Evolutionary conservation across 164 flowering plant species (phyloP).

Genomic region (Protea cynaroides): DNA sequence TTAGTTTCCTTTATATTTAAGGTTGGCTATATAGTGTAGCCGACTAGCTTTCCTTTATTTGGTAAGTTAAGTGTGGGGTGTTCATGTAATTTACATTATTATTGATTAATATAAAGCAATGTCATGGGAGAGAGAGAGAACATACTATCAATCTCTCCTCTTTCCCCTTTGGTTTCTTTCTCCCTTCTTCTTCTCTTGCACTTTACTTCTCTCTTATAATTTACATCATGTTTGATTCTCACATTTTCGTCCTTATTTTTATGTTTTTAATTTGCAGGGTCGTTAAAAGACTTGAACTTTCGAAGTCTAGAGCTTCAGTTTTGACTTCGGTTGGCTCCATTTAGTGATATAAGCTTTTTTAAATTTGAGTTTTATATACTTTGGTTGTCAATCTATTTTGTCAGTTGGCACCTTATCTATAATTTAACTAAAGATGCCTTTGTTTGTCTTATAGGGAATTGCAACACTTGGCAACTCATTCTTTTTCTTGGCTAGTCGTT

Average conservation of each 20-base stretch:
- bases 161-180: too few relatives aligned
- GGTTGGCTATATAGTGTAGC: too few relatives aligned
- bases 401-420: neutral
- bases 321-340: conserved; percentile 77
- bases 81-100: too few relatives aligned
- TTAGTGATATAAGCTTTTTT: neutral
- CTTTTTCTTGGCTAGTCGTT: conserved; percentile 89
- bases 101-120: too few relatives aligned
- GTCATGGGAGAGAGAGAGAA: too few relatives aligned
- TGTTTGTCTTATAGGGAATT: conserved; percentile 49
- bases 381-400: neutral
- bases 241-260: neutral
- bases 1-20: too few relatives aligned
- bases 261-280: conserved; percentile 40
- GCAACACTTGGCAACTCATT: conserved; percentile 75
- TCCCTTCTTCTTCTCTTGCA: too few relatives aligned
- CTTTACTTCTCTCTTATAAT: too few relatives aligned
- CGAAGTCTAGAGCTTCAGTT: conserved; percentile 91
- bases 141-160: too few relatives aligned
- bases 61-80: too few relatives aligned
- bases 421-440: conserved; percentile 1
- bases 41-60: too few relatives aligned
- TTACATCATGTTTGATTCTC: neutral
- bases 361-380: neutral
- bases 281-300: conserved; percentile 90